Base-by-base conservation (phyloP, 2,329 filamentous ascomycete species). In the Talaromyces sp. region DNA sequence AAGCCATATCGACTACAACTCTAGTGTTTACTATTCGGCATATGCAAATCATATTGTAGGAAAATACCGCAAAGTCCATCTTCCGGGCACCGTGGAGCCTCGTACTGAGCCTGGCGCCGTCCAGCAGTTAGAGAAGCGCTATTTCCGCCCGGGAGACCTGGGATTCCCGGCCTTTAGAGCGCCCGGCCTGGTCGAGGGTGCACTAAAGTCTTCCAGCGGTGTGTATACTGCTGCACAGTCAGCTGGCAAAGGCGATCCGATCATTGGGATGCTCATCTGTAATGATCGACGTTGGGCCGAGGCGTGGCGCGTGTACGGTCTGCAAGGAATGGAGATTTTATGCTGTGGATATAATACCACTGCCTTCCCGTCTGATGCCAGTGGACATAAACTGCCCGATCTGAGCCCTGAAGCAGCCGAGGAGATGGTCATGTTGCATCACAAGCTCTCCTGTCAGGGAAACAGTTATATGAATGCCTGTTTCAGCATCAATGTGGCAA, bases 11-110 rank as follows among this genome's bases (percentile, higher is more conserved):
- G 60, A 62, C 54, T 85, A 80, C 69, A 85, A 85, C 69, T 80
- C 79, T 4, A 73, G 72, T 50, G 72, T 84, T 14, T 85, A 84
- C 67, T 85, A 79, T 69, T 82, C 81, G 2, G 79, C 78, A 1
- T 70, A 71, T 5, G 68, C 72, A 33, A 75, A 73, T 18, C 68
- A 73, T 50, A 75, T 83, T 6, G 68, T 85, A 23, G 75, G 74
- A 33, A 85, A 84, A 67, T 85, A 85, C 67, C 77, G 82, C 64
- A 85, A 85, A 69, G 75, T 84, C 1, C 83, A 85, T 66, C 73
- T 85, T 2, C 83, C 83, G 0, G 83, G 83, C 0, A 80, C 80
- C 2, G 73, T 76, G n/a, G 81, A 84, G 67, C 82, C 82, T 11
- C 79, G 82, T 35, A 72, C 76, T 2, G 76, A 81, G 44, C 79